These are phyloP conservation scores for Leucaena leucocephala DNA, from an alignment of 306 rosid species.

Conservation along the genomic window DNA sequence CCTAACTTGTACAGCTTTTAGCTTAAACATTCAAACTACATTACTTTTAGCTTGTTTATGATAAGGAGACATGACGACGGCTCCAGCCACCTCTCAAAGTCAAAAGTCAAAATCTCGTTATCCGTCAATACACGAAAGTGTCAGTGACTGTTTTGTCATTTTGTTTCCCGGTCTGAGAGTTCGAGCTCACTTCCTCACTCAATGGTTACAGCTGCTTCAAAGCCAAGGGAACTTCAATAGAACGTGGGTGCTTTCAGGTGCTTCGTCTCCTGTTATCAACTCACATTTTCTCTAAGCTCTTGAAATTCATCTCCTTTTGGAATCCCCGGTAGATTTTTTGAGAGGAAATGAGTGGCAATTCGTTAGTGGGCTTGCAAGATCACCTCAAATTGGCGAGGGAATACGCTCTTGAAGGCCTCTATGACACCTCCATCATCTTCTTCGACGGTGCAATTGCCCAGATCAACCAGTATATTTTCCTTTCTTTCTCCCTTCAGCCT, in stretches of 20 bases:
- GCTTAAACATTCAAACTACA: too few relatives aligned
- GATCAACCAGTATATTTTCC: conserved; percentile 76
- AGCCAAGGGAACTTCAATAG: conserved; percentile 8
- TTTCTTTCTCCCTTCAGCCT: neutral
- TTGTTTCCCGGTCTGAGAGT: neutral
- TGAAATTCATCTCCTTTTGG: neutral
- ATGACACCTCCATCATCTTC: conserved; percentile 93
- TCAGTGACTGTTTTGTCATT: conserved; percentile 35
- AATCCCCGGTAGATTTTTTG: neutral
- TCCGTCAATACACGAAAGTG: neutral
- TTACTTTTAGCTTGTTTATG: neutral
- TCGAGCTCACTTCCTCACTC: conserved; percentile 8
- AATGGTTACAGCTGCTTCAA: conserved; percentile 16
- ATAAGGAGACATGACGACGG: too few relatives aligned
- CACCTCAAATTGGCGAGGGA: conserved; percentile 91
- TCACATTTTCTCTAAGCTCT: conserved; percentile 1
- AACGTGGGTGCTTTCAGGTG: neutral
- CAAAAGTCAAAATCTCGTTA: too few relatives aligned
- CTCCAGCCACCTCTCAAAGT: too few relatives aligned
- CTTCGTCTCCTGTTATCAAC: conserved; percentile 12
- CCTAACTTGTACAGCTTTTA: too few relatives aligned
- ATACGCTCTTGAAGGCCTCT: conserved; percentile 89
- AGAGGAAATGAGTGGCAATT: conserved; percentile 51
- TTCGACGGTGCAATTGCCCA: conserved; percentile 95
- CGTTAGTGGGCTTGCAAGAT: conserved; percentile 80